Evolutionary conservation across 2,329 filamentous ascomycete species (phyloP).

Genomic region (Escovopsis sp.): DNA sequence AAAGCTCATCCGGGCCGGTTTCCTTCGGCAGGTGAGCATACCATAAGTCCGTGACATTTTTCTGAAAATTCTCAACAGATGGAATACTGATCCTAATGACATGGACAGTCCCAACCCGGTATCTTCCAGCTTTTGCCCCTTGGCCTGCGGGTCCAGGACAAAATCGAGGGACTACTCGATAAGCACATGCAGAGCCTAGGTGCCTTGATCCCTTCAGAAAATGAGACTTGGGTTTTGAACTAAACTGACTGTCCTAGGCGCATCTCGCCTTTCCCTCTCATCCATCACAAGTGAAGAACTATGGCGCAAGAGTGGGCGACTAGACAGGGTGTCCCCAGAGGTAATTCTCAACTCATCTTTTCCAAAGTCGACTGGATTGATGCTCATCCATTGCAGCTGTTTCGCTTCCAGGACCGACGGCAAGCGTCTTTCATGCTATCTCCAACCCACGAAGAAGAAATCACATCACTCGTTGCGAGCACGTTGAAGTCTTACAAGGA

Average conservation of each 20-base stretch:
- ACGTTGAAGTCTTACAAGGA: conserved; percentile 71
- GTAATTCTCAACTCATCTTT: conserved; percentile 24
- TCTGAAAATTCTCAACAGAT: not conserved
- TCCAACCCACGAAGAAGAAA: conserved; percentile 94
- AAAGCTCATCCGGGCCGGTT: conserved; percentile 56
- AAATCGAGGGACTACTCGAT: conserved; percentile 73
- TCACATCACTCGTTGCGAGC: conserved; percentile 64
- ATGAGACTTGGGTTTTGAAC: not conserved
- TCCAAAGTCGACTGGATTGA: not conserved
- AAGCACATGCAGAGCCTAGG: conserved; percentile 72
- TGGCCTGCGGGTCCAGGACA: conserved; percentile 74
- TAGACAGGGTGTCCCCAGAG: conserved; percentile 60
- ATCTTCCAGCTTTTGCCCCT: conserved; percentile 87
- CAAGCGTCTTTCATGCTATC: conserved; percentile 61
- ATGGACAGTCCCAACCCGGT: conserved; percentile 58
- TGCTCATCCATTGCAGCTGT: conserved; percentile 43
- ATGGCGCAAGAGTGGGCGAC: conserved; percentile 71
- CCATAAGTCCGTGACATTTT: conserved; percentile 1
- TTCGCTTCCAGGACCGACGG: conserved; percentile 68
- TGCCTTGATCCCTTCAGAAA: conserved; percentile 17
- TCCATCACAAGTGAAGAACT: conserved; percentile 72
- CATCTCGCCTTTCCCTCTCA: conserved; percentile 70
- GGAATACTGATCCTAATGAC: not conserved
- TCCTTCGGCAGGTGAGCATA: conserved; percentile 49
- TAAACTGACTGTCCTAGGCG: conserved; percentile 31